Evolutionary conservation across 2,329 filamentous ascomycete genomes (phyloP), one percentile per base, ranked within the genome.

Genomic region (Didymellaceae sp.): DNA sequence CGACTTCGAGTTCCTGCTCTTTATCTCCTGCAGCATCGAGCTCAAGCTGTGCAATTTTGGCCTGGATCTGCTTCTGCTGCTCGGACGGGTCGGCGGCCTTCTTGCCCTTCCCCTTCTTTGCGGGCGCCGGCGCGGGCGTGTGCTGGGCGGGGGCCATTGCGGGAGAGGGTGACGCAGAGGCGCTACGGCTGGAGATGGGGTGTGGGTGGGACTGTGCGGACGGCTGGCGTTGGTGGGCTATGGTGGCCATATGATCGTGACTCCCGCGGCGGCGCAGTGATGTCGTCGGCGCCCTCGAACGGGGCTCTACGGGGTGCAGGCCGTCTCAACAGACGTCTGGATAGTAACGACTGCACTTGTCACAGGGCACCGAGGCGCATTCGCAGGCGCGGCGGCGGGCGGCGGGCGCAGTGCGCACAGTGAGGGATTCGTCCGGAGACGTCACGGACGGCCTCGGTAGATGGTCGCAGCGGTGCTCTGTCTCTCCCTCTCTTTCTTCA

Each of bases 1-100:
- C 91, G 72, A 99, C 97, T 79, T 97, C 94, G 54, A 89, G 85
- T 76, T 97, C 92, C 75, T 97, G 91, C 63, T 96, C 93, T 75
- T 95, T 96, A 72, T 96, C 92, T 52, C 91, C 90, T 9, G 91
- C 91, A 40, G 89, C 90, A 80, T 97, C 92, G 57, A 91, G 89
- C 74, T 99, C 94, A 52, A 99, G 80, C 77, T 97, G 94, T 17
- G 91, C 93, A 70, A 99, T 97, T 70, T 95, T 91, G 55, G 92
- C 91, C 57, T 92, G 88, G 42, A 99, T 84, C 58, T 97, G 83
- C 75, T 96, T 95, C 55, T 91, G 91, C 37, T 92, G 91, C 75
- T 97, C 94, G 65, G 85, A 90, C 16, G 90, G 89, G 71, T 96
- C 92, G 58, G 90, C 78, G 8, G 83, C 80, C 77, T 95, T 96